These are phyloP conservation scores for Rubroshorea leprosula DNA, from an alignment of 345 rosid genomes.

Conservation along the genomic window DNA sequence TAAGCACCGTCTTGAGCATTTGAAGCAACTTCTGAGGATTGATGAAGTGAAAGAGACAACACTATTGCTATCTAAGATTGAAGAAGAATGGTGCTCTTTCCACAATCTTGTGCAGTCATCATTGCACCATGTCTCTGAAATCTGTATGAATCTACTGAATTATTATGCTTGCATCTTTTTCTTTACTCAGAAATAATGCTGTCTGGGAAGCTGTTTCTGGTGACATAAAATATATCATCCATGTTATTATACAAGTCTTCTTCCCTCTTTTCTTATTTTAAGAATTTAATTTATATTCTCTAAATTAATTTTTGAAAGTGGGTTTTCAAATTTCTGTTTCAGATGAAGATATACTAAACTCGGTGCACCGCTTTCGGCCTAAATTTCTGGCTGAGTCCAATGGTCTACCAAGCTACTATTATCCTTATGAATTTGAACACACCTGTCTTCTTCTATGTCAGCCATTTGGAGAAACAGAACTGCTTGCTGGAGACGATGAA, in stretches of 20 bases:
- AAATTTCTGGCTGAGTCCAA: constrained; percentile 39
- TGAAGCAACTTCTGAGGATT: constrained; percentile 38
- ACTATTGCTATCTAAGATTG: constrained; percentile 41
- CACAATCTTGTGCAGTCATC: constrained; percentile 75
- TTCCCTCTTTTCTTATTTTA: constrained; percentile 1
- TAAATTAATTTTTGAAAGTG: background rate
- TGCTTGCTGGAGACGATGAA: constrained; percentile 37
- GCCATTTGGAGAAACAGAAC: constrained; percentile 28
- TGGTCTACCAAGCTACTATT: constrained; percentile 54
- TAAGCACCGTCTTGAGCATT: constrained; percentile 60
- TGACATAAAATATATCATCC: no score
- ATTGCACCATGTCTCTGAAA: constrained; percentile 61
- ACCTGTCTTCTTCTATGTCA: constrained; percentile 52
- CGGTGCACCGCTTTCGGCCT: constrained; percentile 77
- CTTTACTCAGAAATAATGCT: constrained; percentile 10
- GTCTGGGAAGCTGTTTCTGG: background rate
- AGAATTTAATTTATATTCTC: constrained; percentile 9
- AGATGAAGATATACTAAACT: constrained; percentile 71
- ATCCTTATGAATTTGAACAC: constrained; percentile 60
- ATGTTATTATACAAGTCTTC: background rate
- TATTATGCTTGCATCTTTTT: background rate
- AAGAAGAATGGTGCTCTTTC: constrained; percentile 86
- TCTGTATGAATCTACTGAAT: constrained; percentile 45
- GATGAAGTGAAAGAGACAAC: constrained; percentile 35
- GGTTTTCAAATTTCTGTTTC: constrained; percentile 23